These are phyloP conservation scores for Climacium dendroides DNA, from an alignment of 225 moss, liverwort and hornwort species.

Conservation along the genomic window DNA sequence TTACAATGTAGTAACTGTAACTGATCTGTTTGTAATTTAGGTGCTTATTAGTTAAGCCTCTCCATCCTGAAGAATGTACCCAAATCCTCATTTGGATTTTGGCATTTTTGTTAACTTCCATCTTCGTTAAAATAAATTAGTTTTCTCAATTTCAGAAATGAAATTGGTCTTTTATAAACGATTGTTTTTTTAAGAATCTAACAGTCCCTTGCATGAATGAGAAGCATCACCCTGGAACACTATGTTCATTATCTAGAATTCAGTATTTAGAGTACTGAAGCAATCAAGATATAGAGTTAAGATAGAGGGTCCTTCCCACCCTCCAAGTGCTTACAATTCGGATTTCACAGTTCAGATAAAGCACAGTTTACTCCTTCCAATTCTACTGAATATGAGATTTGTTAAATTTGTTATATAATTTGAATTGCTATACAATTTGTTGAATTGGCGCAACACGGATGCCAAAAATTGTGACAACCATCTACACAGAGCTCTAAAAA, in stretches of 20 bases:
- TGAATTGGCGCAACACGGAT: neutral
- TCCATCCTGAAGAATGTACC: neutral
- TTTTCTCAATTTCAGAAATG: neutral
- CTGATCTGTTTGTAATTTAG: neutral
- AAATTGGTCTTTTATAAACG: neutral
- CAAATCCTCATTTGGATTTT: neutral
- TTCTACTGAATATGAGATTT: neutral
- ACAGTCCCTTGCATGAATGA: neutral
- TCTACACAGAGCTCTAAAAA: neutral
- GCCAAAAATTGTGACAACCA: neutral
- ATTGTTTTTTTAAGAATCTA: neutral
- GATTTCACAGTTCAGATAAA: too few relatives aligned
- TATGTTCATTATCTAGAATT: neutral
- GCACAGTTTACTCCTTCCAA: neutral
- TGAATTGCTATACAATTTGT: neutral
- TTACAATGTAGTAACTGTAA: neutral
- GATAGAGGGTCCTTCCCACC: neutral
- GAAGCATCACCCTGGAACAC: neutral
- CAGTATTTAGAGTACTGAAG: neutral
- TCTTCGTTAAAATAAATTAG: too few relatives aligned
- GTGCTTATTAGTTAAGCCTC: neutral
- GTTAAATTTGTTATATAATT: too few relatives aligned
- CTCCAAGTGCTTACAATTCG: neutral
- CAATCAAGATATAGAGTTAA: neutral
- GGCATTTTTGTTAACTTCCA: too few relatives aligned